phyloP scores from a whole-genome alignment of 805 yeast genomes.

The Wickerhamomyces chaumierensis region DNA sequence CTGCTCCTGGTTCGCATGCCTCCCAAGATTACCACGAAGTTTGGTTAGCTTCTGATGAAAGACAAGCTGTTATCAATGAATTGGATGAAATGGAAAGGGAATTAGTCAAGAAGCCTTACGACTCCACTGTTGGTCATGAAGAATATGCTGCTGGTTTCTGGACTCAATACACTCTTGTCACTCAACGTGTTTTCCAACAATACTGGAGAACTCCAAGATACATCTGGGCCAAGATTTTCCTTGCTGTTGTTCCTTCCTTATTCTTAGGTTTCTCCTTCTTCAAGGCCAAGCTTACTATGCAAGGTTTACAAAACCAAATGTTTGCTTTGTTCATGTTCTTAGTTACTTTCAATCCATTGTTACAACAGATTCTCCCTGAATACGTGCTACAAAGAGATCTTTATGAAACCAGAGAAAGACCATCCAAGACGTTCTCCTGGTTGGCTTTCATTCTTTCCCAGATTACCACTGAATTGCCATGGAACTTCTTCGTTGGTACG shows the following conservation, averaged over 20 bases:
- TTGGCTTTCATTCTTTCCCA: slow-evolving; percentile 48
- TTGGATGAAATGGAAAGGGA: slow-evolving; percentile 55
- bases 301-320: slow-evolving; percentile 77
- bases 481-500: slow-evolving; percentile 51
- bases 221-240: slow-evolving; percentile 45
- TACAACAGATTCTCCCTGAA: slow-evolving; percentile 54
- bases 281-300: slow-evolving; percentile 51
- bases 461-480: slow-evolving; percentile 55
- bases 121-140: slow-evolving; percentile 20
- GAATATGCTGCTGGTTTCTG: slow-evolving; percentile 33
- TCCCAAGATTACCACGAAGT: slow-evolving; percentile 63
- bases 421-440: slow-evolving; percentile 65
- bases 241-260: slow-evolving; percentile 43
- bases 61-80: slow-evolving; percentile 44
- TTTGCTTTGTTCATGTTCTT: slow-evolving; percentile 62
- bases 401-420: slow-evolving; percentile 65
- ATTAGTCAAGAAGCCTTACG: slow-evolving; percentile 27
- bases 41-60: slow-evolving; percentile 65
- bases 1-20: slow-evolving; percentile 72
- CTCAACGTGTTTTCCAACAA: slow-evolving; percentile 48
- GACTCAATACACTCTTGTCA: slow-evolving; percentile 33
- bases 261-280: slow-evolving; percentile 70
- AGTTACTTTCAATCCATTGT: slow-evolving; percentile 41
- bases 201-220: slow-evolving; percentile 58
- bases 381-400: slow-evolving; percentile 52